Conservation (phyloP, 805 yeast species). For the Starmerella riodocensis region DNA sequence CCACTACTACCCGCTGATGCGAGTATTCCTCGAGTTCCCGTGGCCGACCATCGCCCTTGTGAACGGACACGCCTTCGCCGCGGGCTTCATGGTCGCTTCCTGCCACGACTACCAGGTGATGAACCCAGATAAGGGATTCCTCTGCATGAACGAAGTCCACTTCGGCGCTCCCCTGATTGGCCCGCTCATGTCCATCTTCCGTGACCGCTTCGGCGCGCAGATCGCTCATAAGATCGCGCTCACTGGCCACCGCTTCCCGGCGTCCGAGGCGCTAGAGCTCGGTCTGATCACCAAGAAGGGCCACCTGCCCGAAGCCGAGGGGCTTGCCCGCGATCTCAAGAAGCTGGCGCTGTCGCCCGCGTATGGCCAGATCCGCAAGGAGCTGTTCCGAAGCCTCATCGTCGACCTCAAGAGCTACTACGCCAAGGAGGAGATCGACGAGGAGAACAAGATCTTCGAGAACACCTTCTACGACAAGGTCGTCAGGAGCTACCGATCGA, state of each 20-base stretch:
- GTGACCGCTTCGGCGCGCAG: slow-evolving; percentile 24
- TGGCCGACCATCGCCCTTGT: slow-evolving; percentile 31
- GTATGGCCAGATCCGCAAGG: slow-evolving; percentile 25
- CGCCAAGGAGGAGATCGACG: slow-evolving; percentile 10
- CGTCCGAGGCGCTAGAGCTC: slow-evolving; percentile 80
- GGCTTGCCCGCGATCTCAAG: slow-evolving; percentile 20
- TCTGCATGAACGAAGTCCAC: slow-evolving; percentile 31
- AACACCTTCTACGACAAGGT: slow-evolving; percentile 16
- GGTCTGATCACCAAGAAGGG: slow-evolving; percentile 33
- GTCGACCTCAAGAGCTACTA: slow-evolving; percentile 17
- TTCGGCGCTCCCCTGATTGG: slow-evolving; percentile 30
- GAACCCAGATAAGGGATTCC: slow-evolving; percentile 29
- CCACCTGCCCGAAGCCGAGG: slow-evolving; percentile 26
- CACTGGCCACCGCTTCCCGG: slow-evolving; percentile 28
- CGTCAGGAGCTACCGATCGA: slow-evolving; percentile 10
- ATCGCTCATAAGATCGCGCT: slow-evolving; percentile 25
- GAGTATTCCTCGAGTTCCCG: slow-evolving; percentile 28
- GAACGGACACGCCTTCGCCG: slow-evolving; percentile 33
- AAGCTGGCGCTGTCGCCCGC: slow-evolving; percentile 24
- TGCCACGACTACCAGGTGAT: slow-evolving; percentile 31
- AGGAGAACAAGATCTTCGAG: slow-evolving; percentile 7
- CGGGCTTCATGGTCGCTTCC: slow-evolving; percentile 30
- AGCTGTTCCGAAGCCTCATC: slow-evolving; percentile 23
- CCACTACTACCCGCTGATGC: slow-evolving; percentile 26
- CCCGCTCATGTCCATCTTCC: slow-evolving; percentile 28